Evolutionary conservation across 495 filamentous ascomycete genomes (phyloP).

Genomic region (Opeltia flavorubescens): DNA sequence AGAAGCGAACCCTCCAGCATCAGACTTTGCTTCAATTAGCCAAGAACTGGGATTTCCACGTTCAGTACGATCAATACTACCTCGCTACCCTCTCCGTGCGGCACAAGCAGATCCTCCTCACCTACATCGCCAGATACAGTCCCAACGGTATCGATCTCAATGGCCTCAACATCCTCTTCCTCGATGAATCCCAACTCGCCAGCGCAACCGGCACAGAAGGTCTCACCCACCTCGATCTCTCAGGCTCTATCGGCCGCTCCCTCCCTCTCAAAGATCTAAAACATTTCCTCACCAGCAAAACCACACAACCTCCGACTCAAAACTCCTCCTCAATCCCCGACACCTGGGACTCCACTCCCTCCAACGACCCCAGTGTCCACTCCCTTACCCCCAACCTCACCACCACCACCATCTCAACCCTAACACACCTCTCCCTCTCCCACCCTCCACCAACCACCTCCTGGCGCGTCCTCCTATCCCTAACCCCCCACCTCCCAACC

Average conservation of each 20-base stretch:
- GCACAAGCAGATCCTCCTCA: slow-evolving; percentile 46
- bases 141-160: slow-evolving; percentile 8
- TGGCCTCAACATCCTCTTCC: slow-evolving; percentile 12
- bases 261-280: slow-evolving; percentile 45
- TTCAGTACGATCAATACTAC: slow-evolving; percentile 51
- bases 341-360: neutral
- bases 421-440: neutral
- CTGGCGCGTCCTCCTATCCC: slow-evolving; percentile 3
- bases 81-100: slow-evolving; percentile 47
- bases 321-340: neutral
- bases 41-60: slow-evolving; percentile 53
- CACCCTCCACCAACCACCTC: neutral
- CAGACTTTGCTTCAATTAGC: slow-evolving; percentile 45
- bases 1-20: slow-evolving; percentile 39
- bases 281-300: slow-evolving; percentile 24
- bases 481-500: slow-evolving; percentile 24
- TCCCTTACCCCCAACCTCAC: slow-evolving; percentile 9
- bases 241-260: slow-evolving; percentile 41
- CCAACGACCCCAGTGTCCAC: slow-evolving; percentile 5
- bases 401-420: neutral
- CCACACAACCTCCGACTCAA: slow-evolving; percentile 5
- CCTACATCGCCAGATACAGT: slow-evolving; percentile 43
- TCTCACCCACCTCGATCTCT: slow-evolving; percentile 50
- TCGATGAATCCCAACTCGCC: slow-evolving; percentile 18
- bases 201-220: slow-evolving; percentile 30